These are phyloP conservation scores for Canavalia ensiformis DNA, from an alignment of 306 rosid genomes.

Conservation along the genomic window DNA sequence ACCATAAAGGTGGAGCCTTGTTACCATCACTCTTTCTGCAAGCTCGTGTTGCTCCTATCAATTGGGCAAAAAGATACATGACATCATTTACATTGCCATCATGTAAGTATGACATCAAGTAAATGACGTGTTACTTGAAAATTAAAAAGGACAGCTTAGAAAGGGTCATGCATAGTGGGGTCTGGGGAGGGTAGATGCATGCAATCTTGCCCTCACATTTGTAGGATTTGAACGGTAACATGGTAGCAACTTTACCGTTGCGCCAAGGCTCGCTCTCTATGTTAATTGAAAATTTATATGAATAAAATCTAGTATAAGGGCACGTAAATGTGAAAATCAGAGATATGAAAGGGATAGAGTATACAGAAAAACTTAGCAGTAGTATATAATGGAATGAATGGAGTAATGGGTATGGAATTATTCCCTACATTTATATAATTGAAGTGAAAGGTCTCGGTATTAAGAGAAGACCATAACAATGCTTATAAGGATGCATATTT, in stretches of 20 bases:
- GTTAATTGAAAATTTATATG: background rate
- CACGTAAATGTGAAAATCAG: background rate
- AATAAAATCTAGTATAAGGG: background rate
- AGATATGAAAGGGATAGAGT: background rate
- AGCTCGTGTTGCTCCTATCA: constrained; percentile 86
- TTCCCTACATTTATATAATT: background rate
- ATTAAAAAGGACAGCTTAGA: background rate
- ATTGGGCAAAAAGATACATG: constrained; percentile 26
- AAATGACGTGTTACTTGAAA: constrained; percentile 38
- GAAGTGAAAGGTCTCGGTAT: background rate
- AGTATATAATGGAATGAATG: background rate
- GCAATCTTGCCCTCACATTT: too few relatives aligned
- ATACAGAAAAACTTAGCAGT: background rate
- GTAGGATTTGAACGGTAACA: too few relatives aligned
- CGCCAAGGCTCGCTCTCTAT: too few relatives aligned
- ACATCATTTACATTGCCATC: background rate
- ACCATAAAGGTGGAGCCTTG: constrained; percentile 89
- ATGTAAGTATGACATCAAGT: background rate
- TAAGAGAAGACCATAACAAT: background rate
- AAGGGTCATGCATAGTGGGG: too few relatives aligned
- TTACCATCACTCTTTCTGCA: constrained; percentile 98
- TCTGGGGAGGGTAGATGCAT: too few relatives aligned
- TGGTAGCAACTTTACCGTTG: too few relatives aligned
- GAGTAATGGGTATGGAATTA: background rate
- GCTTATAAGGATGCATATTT: background rate